phyloP scores from a whole-genome alignment of 2,329 filamentous ascomycete genomes.

The Neofusicoccum cordaticola region DNA sequence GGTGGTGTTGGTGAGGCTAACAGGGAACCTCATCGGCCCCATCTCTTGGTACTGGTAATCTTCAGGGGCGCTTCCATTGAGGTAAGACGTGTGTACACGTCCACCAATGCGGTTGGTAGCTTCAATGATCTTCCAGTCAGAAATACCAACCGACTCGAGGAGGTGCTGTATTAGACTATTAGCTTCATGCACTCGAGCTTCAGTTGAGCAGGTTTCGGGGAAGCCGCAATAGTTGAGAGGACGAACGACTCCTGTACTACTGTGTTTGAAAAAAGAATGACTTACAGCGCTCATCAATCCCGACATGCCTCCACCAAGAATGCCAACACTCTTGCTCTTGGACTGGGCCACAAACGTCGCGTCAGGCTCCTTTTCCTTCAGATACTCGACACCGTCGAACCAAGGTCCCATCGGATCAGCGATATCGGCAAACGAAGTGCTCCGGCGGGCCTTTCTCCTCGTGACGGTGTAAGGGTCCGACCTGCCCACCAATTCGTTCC shows the following conservation, averaged over 20 bases:
- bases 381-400: slow-evolving; percentile 63
- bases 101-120: slow-evolving; percentile 60
- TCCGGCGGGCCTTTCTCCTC: slow-evolving; percentile 35
- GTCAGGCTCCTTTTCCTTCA: slow-evolving; percentile 54
- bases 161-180: slow-evolving; percentile 26
- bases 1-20: slow-evolving; percentile 47
- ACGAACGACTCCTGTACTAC: too few species aligned
- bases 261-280: background rate
- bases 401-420: slow-evolving; percentile 58
- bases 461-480: slow-evolving; percentile 40
- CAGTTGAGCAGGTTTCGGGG: too few species aligned
- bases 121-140: slow-evolving; percentile 62
- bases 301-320: slow-evolving; percentile 64
- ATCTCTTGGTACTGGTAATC: slow-evolving; percentile 67
- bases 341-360: slow-evolving; percentile 52
- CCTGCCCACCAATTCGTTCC: slow-evolving; percentile 39
- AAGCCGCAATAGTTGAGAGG: too few species aligned
- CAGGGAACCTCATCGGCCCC: slow-evolving; percentile 65
- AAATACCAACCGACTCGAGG: slow-evolving; percentile 54
- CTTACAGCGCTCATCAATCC: slow-evolving; percentile 59
- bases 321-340: slow-evolving; percentile 60
- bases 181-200: background rate
- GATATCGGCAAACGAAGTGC: slow-evolving; percentile 46
- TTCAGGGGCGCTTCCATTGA: slow-evolving; percentile 56
- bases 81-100: slow-evolving; percentile 62